Base-by-base conservation (phyloP, 768 basidiomycete species). In the Dioszegia crocea region DNA sequence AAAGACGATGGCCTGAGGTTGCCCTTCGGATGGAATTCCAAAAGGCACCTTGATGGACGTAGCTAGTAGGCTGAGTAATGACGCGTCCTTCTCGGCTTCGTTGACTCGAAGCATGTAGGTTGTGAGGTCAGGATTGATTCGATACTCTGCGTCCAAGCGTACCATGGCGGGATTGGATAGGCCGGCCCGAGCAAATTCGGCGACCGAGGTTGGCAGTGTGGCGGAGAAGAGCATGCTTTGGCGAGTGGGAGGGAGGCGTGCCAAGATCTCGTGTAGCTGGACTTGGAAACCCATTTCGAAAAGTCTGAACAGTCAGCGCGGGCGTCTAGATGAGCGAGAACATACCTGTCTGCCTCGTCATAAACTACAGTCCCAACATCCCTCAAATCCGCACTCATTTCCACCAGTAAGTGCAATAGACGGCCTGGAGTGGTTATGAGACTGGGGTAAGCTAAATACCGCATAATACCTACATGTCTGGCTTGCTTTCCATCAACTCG, bases 281-380 rank as follows among this genome's bases (percentile, higher is more conserved):
- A 86, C 85, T 67, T 90, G 88, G 77, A 99, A 99, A 27, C 96
- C 96, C 86, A 98, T 89, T 74, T 99, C 96, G 77, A 99, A 99
- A 11, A 99, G 84, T 31, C 75, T 75, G 45, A 8, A 12, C 8
- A 41, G n/a, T 62, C 46, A 67, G 63, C 57, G 11, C 1, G 9
- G 8, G 8, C 4, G 10, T 0, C 16, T 16, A 9, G 33, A 10
- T 21, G 19, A 9, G 27, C 17, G 29, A 57, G 12, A 27, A 62
- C 72, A 53, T 23, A 73, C 74, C 96, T 87, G 77, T 99, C 96
- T 0, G 96, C 96, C 78, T 99, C 96, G 72, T 99, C 96, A 68
- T 97, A 97, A 23, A 98, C 89, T 61, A 92, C 85, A 60, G 89
- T 91, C 78, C 93, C 86, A 4, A 93, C 81, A 0, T 88, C 86